These are phyloP conservation scores for Beta lomatogona DNA, from an alignment of 179 eudicot species.

Conservation along the genomic window DNA sequence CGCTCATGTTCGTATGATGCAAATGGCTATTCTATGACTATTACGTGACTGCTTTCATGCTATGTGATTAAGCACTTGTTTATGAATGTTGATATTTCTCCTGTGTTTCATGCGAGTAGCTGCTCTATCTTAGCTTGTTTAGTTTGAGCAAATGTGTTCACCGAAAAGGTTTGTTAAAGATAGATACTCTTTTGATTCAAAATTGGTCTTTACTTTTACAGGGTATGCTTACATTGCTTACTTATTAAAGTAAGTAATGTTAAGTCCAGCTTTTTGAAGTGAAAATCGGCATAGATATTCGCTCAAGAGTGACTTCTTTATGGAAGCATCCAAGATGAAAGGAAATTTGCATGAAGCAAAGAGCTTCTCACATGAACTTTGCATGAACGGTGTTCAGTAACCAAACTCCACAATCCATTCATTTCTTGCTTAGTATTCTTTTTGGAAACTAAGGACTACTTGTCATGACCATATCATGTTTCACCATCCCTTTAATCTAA, in stretches of 20 bases:
- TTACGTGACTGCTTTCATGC: neutral
- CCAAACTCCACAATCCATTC: constrained; percentile 6
- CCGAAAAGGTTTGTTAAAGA: neutral
- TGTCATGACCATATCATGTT: constrained; percentile 21
- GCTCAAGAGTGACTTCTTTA: neutral
- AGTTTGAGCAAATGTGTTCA: neutral
- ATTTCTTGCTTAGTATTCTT: neutral
- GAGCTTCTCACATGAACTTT: neutral
- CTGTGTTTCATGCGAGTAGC: neutral
- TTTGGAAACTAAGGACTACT: neutral
- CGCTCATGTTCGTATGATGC: neutral
- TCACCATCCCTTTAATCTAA: constrained; percentile 24
- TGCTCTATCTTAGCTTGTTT: neutral
- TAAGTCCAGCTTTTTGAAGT: neutral
- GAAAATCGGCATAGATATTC: neutral
- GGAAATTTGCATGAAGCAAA: neutral
- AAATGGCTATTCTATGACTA: neutral
- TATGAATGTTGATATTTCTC: neutral
- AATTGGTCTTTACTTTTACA: neutral
- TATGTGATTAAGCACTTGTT: neutral
- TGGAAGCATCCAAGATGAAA: neutral
- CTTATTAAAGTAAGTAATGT: neutral
- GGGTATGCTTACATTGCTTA: neutral
- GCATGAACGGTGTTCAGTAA: neutral
- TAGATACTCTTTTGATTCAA: neutral